These are phyloP conservation scores for Puya raimondii DNA, from an alignment of 176 grass and related monocot species.

Conservation along the genomic window DNA sequence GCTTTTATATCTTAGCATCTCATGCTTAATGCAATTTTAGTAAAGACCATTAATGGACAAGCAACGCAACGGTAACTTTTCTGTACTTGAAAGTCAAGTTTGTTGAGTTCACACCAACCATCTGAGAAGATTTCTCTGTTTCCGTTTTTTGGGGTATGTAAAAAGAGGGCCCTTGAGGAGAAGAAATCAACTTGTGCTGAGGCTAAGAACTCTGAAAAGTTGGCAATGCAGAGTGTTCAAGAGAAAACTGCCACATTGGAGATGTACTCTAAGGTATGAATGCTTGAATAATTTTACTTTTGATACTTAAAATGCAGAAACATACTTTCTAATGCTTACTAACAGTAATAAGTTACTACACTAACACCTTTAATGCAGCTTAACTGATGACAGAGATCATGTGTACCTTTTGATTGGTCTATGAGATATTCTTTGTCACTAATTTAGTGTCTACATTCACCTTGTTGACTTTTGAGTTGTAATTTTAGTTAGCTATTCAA, in stretches of 20 bases:
- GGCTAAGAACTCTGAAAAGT: slow-evolving; percentile 56
- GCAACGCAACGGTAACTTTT: background rate
- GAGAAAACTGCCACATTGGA: slow-evolving; percentile 63
- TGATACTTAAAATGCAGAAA: background rate
- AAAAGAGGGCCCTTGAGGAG: slow-evolving; percentile 62
- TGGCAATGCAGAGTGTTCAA: slow-evolving; percentile 41
- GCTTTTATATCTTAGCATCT: background rate
- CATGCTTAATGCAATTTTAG: background rate
- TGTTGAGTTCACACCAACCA: background rate
- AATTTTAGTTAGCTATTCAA: too few species aligned
- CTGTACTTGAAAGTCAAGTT: background rate
- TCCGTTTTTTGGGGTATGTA: slow-evolving; percentile 16
- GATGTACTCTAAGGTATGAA: slow-evolving; percentile 49
- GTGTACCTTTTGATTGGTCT: background rate
- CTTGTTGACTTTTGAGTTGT: too few species aligned
- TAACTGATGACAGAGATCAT: background rate
- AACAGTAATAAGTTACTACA: background rate
- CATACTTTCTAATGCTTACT: background rate
- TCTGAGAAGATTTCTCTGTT: slow-evolving; percentile 5
- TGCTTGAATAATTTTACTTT: background rate
- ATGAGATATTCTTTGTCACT: too few species aligned
- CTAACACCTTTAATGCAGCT: background rate
- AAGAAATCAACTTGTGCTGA: slow-evolving; percentile 48
- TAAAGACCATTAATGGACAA: background rate
- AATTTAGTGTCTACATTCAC: too few species aligned